Percentiles rank a stretch among this genome's conserved stretches.
Evolutionary conservation across 2,329 filamentous ascomycete species (phyloP).

Genomic region (Ophiostoma sp.): DNA sequence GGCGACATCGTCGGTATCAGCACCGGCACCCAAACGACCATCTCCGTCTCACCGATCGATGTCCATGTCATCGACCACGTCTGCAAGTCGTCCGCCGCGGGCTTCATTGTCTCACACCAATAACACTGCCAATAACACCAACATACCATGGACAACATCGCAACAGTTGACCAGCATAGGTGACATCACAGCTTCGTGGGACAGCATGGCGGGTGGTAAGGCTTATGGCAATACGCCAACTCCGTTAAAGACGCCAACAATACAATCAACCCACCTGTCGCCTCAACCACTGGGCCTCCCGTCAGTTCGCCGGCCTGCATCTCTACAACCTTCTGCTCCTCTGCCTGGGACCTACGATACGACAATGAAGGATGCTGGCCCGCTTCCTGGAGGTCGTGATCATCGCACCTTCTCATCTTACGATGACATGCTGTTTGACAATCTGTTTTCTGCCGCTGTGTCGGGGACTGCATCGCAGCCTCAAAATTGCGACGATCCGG

Average conservation of each 20-base stretch:
- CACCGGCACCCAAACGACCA: not conserved
- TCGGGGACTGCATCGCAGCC: not conserved
- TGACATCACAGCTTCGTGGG: not conserved
- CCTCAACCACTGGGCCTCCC: not conserved
- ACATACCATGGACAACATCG: not conserved
- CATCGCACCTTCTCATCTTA: not conserved
- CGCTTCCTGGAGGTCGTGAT: not conserved
- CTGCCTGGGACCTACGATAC: not conserved
- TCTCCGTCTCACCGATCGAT: not conserved
- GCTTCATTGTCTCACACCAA: not conserved
- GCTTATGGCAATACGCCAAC: not conserved
- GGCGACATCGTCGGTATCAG: not conserved
- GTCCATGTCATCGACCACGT: not conserved
- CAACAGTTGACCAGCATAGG: not conserved
- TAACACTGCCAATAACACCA: too few relatives aligned
- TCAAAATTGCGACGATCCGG: not conserved
- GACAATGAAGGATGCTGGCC: not conserved
- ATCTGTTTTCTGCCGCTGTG: not conserved
- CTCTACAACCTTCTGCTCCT: not conserved
- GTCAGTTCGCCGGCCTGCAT: not conserved
- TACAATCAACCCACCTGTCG: not conserved
- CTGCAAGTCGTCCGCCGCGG: not conserved
- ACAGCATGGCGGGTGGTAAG: not conserved
- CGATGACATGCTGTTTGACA: slow-evolving; percentile 13
- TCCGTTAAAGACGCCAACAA: not conserved